These are phyloP conservation scores for Haplosporangium sp. DNA, from an alignment of 371 early-diverging fungal genomes.

Conservation along the genomic window DNA sequence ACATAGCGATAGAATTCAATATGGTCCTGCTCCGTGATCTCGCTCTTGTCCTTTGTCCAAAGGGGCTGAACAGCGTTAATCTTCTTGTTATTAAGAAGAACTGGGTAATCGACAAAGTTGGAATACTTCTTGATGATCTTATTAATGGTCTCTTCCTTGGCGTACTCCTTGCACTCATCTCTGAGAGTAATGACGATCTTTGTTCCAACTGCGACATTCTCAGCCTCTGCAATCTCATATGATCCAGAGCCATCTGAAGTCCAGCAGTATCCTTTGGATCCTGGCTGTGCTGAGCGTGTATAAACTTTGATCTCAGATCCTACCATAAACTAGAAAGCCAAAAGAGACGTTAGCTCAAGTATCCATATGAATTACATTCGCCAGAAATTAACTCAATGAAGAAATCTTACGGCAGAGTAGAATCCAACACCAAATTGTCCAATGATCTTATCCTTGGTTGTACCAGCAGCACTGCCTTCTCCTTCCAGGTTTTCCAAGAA, in stretches of 20 bases:
- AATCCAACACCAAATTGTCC: conserved; percentile 99
- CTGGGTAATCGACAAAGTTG: conserved; percentile 97
- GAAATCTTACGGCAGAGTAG: conserved; percentile 78
- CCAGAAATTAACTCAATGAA: conserved; percentile 41
- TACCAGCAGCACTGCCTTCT: conserved; percentile 61
- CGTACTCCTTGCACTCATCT: conserved; percentile 89
- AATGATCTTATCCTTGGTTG: conserved; percentile 84
- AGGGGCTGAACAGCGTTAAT: conserved; percentile 93
- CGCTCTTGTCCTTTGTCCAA: conserved; percentile 89
- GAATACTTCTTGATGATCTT: conserved; percentile 95
- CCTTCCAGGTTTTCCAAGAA: conserved; percentile 87
- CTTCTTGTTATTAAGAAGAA: conserved; percentile 81
- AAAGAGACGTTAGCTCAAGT: not conserved
- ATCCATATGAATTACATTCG: not conserved
- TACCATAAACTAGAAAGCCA: conserved; percentile 78
- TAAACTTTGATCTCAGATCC: conserved; percentile 87
- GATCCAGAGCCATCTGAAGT: conserved; percentile 83
- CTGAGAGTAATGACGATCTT: conserved; percentile 93
- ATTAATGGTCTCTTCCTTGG: conserved; percentile 78
- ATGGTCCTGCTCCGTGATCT: conserved; percentile 91
- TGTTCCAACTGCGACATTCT: conserved; percentile 89
- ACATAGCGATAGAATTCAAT: conserved; percentile 90
- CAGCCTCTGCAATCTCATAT: conserved; percentile 83
- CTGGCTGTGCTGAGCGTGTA: conserved; percentile 79
- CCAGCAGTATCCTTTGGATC: conserved; percentile 87